Percentiles rank a stretch among this genome's conserved stretches.
Conservation (phyloP, 2,329 filamentous ascomycete genomes). For the Arthrobotrys conoides region DNA sequence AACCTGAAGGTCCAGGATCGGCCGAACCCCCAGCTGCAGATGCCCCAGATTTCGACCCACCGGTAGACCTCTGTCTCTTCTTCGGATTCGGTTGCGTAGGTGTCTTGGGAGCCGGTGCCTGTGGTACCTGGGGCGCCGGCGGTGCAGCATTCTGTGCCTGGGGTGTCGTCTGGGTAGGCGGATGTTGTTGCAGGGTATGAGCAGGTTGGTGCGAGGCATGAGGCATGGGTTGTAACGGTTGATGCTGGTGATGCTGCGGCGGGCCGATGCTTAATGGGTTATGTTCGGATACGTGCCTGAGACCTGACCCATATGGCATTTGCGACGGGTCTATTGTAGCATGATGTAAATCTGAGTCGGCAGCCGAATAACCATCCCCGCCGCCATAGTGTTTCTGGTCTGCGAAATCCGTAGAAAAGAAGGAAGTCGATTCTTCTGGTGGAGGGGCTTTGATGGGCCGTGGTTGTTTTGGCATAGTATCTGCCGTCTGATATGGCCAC, state of each 20-base stretch:
- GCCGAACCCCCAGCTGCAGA: constrained; percentile 44
- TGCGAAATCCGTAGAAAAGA: constrained; percentile 53
- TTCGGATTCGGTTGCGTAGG: constrained; percentile 58
- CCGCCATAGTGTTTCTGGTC: constrained; percentile 59
- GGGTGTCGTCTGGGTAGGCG: constrained; percentile 30
- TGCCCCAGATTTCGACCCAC: constrained; percentile 46
- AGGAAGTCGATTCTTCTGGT: constrained; percentile 49
- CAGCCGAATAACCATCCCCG: constrained; percentile 45
- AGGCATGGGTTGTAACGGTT: constrained; percentile 60
- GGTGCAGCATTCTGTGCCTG: constrained; percentile 51
- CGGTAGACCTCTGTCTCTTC: constrained; percentile 54
- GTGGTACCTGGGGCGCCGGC: constrained; percentile 53
- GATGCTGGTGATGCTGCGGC: constrained; percentile 60
- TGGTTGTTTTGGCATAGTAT: constrained; percentile 52
- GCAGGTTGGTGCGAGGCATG: constrained; percentile 53
- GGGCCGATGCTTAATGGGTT: constrained; percentile 53
- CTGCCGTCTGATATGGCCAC: constrained; percentile 44
- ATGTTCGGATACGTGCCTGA: constrained; percentile 59
- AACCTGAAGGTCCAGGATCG: constrained; percentile 58
- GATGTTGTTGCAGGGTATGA: constrained; percentile 55
- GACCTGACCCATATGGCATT: constrained; percentile 52
- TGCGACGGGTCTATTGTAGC: constrained; percentile 60
- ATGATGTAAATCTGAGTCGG: constrained; percentile 58
- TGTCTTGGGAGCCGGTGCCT: constrained; percentile 56
- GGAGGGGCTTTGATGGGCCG: constrained; percentile 58